Evolutionary conservation across 176 grass and related monocot genomes (phyloP).

Genomic region (Bromus sterilis): DNA sequence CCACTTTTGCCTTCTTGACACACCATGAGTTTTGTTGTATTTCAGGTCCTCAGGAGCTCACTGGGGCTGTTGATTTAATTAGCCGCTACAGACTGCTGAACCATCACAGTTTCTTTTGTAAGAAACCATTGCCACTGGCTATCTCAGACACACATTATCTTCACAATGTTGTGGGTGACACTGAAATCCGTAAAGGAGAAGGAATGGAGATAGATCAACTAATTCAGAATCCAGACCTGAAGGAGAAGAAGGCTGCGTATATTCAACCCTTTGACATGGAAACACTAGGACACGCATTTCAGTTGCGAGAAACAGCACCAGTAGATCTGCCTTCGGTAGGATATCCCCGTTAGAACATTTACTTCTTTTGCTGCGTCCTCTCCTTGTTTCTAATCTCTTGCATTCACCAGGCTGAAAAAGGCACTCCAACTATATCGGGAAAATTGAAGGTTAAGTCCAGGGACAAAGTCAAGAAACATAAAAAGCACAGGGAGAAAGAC

Average conservation of each 20-base stretch:
- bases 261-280: conserved; percentile 82
- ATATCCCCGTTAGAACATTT: conserved; percentile 22
- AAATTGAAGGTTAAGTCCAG: conserved; percentile 68
- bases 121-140: conserved; percentile 60
- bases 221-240: conserved; percentile 54
- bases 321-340: conserved; percentile 86
- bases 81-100: conserved; percentile 68
- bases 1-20: neutral
- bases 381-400: neutral
- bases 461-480: conserved; percentile 92
- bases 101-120: conserved; percentile 98
- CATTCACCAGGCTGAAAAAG: conserved; percentile 69
- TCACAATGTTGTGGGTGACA: conserved; percentile 86
- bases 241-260: conserved; percentile 56
- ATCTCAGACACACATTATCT: conserved; percentile 96
- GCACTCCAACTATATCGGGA: conserved; percentile 68
- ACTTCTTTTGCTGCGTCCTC: neutral
- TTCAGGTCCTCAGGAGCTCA: conserved; percentile 84
- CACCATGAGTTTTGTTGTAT: neutral
- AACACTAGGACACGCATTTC: conserved; percentile 73
- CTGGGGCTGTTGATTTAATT: conserved; percentile 87
- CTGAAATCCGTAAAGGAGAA: conserved; percentile 97
- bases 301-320: conserved; percentile 77
- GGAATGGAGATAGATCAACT: conserved; percentile 99
- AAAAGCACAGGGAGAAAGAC: conserved; percentile 74